These are phyloP conservation scores for Coniochaeta sp. DNA, from an alignment of 2,329 filamentous ascomycete genomes.

Conservation along the genomic window DNA sequence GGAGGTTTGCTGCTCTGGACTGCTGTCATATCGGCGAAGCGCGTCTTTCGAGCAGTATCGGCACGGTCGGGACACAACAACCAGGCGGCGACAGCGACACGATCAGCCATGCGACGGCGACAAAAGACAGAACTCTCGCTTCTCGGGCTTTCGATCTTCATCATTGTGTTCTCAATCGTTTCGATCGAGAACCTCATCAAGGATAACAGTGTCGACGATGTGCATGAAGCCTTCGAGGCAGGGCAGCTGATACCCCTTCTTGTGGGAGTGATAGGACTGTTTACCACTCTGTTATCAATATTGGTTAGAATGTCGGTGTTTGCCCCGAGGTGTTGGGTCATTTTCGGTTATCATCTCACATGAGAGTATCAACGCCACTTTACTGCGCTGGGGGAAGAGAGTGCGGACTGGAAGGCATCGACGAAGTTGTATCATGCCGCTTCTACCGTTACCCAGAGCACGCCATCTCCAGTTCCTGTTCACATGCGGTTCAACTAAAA, in stretches of 20 bases:
- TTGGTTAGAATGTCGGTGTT: background rate
- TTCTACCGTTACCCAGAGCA: too few species aligned
- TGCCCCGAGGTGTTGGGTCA: background rate
- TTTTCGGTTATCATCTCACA: background rate
- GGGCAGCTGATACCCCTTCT: background rate
- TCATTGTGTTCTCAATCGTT: background rate
- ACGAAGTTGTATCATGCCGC: too few species aligned
- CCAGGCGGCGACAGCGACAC: background rate
- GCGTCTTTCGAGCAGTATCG: background rate
- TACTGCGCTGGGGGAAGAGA: too few species aligned
- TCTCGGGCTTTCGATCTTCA: background rate
- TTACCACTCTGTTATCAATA: background rate
- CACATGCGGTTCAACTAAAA: too few species aligned
- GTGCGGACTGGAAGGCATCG: too few species aligned
- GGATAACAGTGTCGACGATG: background rate
- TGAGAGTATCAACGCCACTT: too few species aligned
- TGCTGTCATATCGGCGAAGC: background rate
- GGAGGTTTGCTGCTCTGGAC: background rate
- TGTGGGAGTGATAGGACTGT: background rate
- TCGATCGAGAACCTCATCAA: background rate
- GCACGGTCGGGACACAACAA: background rate
- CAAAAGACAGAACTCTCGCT: background rate
- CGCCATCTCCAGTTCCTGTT: too few species aligned
- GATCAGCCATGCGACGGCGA: background rate
- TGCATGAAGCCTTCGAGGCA: background rate